Conservation (phyloP, 2,329 filamentous ascomycete species). For the Dendryphion nanum region DNA sequence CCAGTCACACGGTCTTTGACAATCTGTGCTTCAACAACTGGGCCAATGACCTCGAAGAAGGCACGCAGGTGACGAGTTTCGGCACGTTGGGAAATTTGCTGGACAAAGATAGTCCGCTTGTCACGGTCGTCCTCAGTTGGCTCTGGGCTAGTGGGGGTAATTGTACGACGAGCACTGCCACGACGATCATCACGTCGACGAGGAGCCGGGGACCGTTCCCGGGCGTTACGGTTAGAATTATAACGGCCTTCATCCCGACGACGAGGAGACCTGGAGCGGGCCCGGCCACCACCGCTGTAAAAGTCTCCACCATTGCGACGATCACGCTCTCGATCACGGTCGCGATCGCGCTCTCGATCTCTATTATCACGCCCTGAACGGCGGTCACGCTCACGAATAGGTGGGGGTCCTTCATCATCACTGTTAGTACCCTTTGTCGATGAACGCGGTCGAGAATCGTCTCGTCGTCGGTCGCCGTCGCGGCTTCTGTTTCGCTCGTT, state of each 20-base stretch:
- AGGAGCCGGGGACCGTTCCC: constrained; percentile 42
- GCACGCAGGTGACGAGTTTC: constrained; percentile 88
- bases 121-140: constrained; percentile 95
- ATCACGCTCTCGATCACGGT: constrained; percentile 49
- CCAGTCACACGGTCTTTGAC: constrained; percentile 97
- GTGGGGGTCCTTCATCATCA: constrained; percentile 38
- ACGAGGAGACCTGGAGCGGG: constrained; percentile 24
- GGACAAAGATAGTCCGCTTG: constrained; percentile 94
- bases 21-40: constrained; percentile 71
- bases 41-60: constrained; percentile 64
- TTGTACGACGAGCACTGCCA: background rate
- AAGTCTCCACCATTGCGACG: constrained; percentile 52
- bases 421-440: constrained; percentile 35
- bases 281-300: background rate
- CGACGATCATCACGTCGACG: constrained; percentile 19
- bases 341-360: constrained; percentile 27
- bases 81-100: constrained; percentile 92
- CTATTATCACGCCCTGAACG: constrained; percentile 20
- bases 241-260: constrained; percentile 4
- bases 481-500: constrained; percentile 5
- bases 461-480: constrained; percentile 20
- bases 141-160: constrained; percentile 59
- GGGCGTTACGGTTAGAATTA: constrained; percentile 37
- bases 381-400: constrained; percentile 17
- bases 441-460: constrained; percentile 27